Percentiles rank a stretch among this genome's conserved stretches.
phyloP scores from a whole-genome alignment of 805 yeast genomes.

The Geotrichum ghanense region DNA sequence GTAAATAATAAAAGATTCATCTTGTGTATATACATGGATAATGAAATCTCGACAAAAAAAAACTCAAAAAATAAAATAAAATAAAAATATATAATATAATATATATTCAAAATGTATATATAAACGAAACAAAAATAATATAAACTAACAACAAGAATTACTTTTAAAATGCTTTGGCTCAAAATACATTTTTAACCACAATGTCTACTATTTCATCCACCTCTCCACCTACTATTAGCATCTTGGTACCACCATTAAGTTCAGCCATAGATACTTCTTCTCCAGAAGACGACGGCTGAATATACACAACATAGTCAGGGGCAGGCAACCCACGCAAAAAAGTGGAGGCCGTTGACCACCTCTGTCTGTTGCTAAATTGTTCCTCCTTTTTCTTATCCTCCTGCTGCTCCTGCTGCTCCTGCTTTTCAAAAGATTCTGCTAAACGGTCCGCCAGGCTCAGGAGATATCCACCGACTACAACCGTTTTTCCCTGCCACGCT shows the following conservation, averaged over 20 bases:
- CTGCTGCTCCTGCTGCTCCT: not conserved
- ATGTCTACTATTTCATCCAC: constrained; percentile 7
- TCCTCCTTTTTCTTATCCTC: not conserved
- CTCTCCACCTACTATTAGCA: constrained; percentile 15
- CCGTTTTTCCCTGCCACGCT: constrained; percentile 6
- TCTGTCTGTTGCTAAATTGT: constrained; percentile 6
- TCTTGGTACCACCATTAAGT: constrained; percentile 11
- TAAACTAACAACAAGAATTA: too few species aligned
- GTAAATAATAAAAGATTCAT: too few species aligned
- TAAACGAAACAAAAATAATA: too few species aligned
- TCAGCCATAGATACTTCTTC: constrained; percentile 15
- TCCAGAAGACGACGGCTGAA: constrained; percentile 13
- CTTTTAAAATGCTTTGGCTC: too few species aligned
- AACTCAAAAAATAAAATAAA: too few species aligned
- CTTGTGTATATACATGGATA: too few species aligned
- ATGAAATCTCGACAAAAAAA: too few species aligned
- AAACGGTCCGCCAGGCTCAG: constrained; percentile 17
- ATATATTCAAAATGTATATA: not conserved
- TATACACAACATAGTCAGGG: constrained; percentile 17
- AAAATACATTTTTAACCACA: not conserved
- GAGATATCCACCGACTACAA: constrained; percentile 15
- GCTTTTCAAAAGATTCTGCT: constrained; percentile 3
- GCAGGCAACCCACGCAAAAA: constrained; percentile 16
- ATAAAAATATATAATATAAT: too few species aligned
- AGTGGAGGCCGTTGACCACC: constrained; percentile 16